Conservation (phyloP, 805 yeast species). For the Starmerella scarabaei region DNA sequence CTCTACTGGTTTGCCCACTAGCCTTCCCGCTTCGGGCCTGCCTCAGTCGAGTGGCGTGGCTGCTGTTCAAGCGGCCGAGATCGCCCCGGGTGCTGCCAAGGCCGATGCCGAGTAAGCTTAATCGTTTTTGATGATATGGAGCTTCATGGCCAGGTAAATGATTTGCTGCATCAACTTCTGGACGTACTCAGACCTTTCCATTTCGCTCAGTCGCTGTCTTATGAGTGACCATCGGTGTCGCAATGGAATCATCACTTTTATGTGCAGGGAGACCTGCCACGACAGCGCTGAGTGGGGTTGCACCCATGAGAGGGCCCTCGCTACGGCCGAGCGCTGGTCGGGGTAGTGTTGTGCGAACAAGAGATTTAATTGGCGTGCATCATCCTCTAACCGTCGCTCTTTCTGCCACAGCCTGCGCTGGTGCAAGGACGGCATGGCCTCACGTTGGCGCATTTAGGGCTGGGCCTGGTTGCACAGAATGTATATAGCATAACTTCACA, state of each 20-base stretch:
- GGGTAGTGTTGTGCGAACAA: slow-evolving; percentile 12
- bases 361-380: slow-evolving; percentile 12
- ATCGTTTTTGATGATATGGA: not conserved
- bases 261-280: not conserved
- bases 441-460: not conserved
- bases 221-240: not conserved
- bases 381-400: slow-evolving; percentile 16
- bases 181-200: slow-evolving; percentile 4
- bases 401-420: slow-evolving; percentile 20
- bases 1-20: no score
- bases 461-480: no score
- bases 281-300: not conserved
- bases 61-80: no score
- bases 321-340: slow-evolving; percentile 7
- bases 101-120: slow-evolving; percentile 7
- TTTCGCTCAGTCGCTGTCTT: not conserved
- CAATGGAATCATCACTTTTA: slow-evolving; percentile 5
- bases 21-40: no score
- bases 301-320: slow-evolving; percentile 1
- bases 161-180: not conserved
- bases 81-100: slow-evolving; percentile 2
- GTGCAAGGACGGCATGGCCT: slow-evolving; percentile 12
- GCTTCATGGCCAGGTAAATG: not conserved
- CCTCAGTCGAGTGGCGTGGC: no score
- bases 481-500: no score